phyloP scores from a whole-genome alignment of 2,329 filamentous ascomycete species.

The Alternaria rosae region DNA sequence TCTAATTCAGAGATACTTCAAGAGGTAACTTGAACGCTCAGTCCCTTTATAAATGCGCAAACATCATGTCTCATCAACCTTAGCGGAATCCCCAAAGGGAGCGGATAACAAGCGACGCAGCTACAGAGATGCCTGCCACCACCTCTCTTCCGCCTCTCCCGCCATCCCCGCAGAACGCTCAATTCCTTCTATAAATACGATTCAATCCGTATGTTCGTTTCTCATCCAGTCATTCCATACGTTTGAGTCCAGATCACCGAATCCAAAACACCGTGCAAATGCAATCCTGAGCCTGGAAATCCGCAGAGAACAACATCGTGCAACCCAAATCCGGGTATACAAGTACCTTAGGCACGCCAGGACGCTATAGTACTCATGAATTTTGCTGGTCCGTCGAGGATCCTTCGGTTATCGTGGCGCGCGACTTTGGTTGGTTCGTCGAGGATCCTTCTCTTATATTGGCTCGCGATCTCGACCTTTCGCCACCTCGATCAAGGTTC shows the following conservation, averaged over 20 bases:
- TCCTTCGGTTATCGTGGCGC: not conserved
- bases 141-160: not conserved
- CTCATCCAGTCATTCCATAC: not conserved
- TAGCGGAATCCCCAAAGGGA: not conserved
- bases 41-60: not conserved
- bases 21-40: not conserved
- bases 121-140: not conserved
- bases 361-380: not conserved
- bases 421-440: not conserved
- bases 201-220: not conserved
- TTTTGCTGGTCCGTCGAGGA: not conserved
- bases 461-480: constrained; percentile 11
- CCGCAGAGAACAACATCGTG: not conserved
- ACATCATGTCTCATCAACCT: not conserved
- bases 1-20: not conserved
- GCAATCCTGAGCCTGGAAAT: not conserved
- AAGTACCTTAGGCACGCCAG: not conserved
- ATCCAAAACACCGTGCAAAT: constrained; percentile 11
- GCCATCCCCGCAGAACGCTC: not conserved
- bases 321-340: not conserved
- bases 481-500: constrained; percentile 12
- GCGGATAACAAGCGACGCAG: not conserved
- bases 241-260: not conserved
- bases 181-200: not conserved
- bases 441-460: not conserved